A percentile compares a stretch with the other conserved stretches of the same genome.
Evolutionary conservation across 306 rosid genomes (phyloP).

Genomic region (Elaeagnus macrophylla): DNA sequence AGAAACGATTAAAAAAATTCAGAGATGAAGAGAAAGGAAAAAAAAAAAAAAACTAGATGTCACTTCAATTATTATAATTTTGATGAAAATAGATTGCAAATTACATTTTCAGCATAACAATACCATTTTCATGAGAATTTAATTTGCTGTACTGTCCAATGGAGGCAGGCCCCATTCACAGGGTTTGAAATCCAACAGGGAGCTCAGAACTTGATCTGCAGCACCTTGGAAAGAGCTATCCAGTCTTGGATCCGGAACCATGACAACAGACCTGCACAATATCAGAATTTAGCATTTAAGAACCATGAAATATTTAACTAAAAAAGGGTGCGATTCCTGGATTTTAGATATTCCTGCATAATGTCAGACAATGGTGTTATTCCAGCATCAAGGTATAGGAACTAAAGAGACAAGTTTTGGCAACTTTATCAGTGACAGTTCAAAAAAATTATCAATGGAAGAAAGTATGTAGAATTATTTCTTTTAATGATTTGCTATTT

Average conservation of each 20-base stretch:
- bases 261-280: constrained; percentile 55
- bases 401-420: too few relatives aligned
- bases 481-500: too few relatives aligned
- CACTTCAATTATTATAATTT: too few relatives aligned
- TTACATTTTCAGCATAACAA: neutral
- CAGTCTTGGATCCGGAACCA: constrained; percentile 92
- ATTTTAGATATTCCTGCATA: neutral
- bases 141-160: constrained; percentile 48
- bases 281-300: constrained; percentile 10
- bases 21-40: too few relatives aligned
- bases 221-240: constrained; percentile 49
- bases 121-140: constrained; percentile 6
- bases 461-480: too few relatives aligned
- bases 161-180: constrained; percentile 81
- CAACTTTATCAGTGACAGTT: too few relatives aligned
- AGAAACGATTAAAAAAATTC: too few relatives aligned
- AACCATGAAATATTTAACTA: constrained; percentile 1
- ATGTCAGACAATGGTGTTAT: neutral
- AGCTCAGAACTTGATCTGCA: constrained; percentile 74
- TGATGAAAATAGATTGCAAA: too few relatives aligned
- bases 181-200: constrained; percentile 76
- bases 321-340: neutral
- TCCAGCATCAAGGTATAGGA: too few relatives aligned
- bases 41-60: too few relatives aligned
- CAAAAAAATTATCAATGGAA: too few relatives aligned